Conservation (phyloP, 345 rosid species). For the Eucalyptus sp. region DNA sequence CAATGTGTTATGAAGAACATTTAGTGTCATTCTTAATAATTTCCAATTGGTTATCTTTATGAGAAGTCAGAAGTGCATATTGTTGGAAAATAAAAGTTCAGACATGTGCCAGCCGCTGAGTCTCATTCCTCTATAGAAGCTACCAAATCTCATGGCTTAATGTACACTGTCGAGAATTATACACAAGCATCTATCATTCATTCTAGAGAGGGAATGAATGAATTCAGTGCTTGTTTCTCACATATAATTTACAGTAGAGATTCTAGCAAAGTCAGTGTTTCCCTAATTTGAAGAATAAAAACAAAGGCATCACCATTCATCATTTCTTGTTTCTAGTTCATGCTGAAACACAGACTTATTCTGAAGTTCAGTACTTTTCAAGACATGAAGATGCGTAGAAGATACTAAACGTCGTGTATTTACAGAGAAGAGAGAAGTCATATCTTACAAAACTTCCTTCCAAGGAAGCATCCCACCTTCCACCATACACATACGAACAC, state of each 20-base stretch:
- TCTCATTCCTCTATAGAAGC: neutral
- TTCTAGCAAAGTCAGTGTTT: neutral
- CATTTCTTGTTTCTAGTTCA: neutral
- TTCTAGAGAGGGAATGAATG: neutral
- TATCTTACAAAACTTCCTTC: neutral
- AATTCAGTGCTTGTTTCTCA: neutral
- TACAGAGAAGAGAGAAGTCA: neutral
- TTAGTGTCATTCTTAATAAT: neutral
- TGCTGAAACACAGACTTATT: neutral
- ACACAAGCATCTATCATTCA: neutral
- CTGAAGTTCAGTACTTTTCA: neutral
- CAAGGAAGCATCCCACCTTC: neutral
- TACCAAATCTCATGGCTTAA: neutral
- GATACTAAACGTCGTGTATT: neutral
- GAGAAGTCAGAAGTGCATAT: neutral
- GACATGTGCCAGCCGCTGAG: neutral
- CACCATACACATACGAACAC: neutral
- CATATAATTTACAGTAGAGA: neutral
- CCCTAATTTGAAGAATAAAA: neutral
- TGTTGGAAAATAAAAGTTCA: neutral
- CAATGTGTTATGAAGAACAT: neutral
- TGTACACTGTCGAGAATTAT: neutral
- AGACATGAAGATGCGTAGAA: neutral
- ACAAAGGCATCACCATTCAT: neutral
- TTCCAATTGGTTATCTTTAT: neutral